Conservation (phyloP, 371 early-diverging fungal species). For the Pancytospora epiphaga region DNA sequence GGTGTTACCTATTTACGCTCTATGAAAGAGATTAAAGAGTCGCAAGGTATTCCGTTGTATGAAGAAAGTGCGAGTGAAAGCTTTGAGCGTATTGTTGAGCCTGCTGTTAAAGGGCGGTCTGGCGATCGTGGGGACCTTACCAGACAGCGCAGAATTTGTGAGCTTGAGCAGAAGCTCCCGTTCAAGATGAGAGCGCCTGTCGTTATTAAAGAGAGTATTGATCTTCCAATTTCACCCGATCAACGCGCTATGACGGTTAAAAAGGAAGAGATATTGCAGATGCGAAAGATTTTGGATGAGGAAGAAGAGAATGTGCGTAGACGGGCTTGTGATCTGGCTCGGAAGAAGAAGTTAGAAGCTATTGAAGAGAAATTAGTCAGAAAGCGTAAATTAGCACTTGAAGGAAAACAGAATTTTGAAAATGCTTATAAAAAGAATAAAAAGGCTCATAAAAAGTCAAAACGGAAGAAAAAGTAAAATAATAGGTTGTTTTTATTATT, state of each 20-base stretch:
- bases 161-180: slow-evolving; percentile 23
- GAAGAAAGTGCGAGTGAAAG: slow-evolving; percentile 64
- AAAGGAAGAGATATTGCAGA: background rate
- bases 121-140: slow-evolving; percentile 65
- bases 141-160: slow-evolving; percentile 75
- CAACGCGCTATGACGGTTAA: background rate
- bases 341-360: slow-evolving; percentile 22
- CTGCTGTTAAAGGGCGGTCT: slow-evolving; percentile 59
- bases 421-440: slow-evolving; percentile 9
- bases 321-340: slow-evolving; percentile 17
- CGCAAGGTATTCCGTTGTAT: slow-evolving; percentile 67
- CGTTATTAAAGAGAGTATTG: slow-evolving; percentile 27
- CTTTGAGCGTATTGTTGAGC: slow-evolving; percentile 63
- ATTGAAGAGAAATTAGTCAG: slow-evolving; percentile 3
- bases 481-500: too few species aligned
- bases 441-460: slow-evolving; percentile 4
- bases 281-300: background rate
- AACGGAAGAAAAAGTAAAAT: slow-evolving; percentile 9
- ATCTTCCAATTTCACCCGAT: slow-evolving; percentile 39
- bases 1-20: slow-evolving; percentile 78
- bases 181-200: slow-evolving; percentile 30
- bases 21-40: slow-evolving; percentile 61
- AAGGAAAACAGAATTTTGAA: slow-evolving; percentile 13
- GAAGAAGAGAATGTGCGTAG: background rate
- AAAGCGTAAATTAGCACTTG: background rate